phyloP scores from a whole-genome alignment of 768 basidiomycete genomes.

The Rhodotorula babjevae region DNA sequence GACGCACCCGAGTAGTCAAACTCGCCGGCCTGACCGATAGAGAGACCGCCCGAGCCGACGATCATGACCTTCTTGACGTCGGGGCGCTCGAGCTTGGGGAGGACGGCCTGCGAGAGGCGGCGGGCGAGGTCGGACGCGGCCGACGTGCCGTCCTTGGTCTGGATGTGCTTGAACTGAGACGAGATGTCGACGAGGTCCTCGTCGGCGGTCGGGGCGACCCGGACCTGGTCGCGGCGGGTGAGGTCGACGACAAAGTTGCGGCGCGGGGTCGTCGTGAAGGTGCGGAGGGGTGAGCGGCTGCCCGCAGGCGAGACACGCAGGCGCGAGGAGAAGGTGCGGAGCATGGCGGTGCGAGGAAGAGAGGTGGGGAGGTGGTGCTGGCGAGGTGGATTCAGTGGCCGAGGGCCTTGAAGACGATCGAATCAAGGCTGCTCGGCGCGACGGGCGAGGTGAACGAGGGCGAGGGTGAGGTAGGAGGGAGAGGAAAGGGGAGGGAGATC shows the following conservation, averaged over 20 bases:
- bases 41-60: conserved; percentile 90
- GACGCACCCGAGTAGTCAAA: conserved; percentile 85
- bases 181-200: conserved; percentile 38
- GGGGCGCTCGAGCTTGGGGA: conserved; percentile 83
- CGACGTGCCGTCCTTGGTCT: conserved; percentile 37
- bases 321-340: conserved; percentile 36
- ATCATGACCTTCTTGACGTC: conserved; percentile 92
- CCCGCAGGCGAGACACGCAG: conserved; percentile 14
- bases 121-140: conserved; percentile 80
- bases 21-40: conserved; percentile 97
- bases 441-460: not conserved
- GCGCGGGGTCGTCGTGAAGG: conserved; percentile 24
- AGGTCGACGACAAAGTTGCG: conserved; percentile 26
- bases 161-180: conserved; percentile 39
- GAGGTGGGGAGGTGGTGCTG: not conserved
- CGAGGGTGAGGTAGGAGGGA: too few species aligned
- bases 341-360: conserved; percentile 19
- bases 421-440: conserved; percentile 9
- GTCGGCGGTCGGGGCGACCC: conserved; percentile 8
- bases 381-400: conserved; percentile 8
- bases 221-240: conserved; percentile 22
- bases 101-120: conserved; percentile 84
- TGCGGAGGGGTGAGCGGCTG: conserved; percentile 5
- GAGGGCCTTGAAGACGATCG: conserved; percentile 31
- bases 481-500: too few species aligned